phyloP scores from a whole-genome alignment of 176 grass and related monocot genomes.

The Bothriochloa decipiens region DNA sequence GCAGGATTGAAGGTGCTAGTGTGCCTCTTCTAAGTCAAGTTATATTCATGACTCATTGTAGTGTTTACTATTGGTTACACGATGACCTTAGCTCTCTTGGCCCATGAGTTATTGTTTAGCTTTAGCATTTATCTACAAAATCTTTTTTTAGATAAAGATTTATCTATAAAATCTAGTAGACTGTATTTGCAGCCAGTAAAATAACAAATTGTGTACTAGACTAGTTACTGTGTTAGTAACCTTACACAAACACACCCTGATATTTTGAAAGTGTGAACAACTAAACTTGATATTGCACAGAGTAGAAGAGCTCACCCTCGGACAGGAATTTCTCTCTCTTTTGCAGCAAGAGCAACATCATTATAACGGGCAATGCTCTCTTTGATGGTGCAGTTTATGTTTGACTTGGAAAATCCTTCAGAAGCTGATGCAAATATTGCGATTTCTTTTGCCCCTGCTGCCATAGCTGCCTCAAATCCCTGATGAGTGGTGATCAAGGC shows the following conservation, averaged over 20 bases:
- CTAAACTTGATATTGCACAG: neutral
- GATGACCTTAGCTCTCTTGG: neutral
- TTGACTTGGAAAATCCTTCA: slow-evolving; percentile 91
- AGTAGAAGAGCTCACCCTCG: slow-evolving; percentile 71
- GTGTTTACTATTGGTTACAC: neutral
- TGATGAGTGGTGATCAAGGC: slow-evolving; percentile 49
- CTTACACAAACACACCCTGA: neutral
- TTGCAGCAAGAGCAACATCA: slow-evolving; percentile 79
- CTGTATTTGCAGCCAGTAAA: neutral
- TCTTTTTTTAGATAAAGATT: neutral
- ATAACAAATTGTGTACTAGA: neutral
- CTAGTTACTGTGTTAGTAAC: neutral
- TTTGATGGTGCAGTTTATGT: slow-evolving; percentile 91
- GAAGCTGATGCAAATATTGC: slow-evolving; percentile 94
- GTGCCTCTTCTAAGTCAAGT: slow-evolving; percentile 5
- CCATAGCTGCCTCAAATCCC: slow-evolving; percentile 90
- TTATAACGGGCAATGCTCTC: slow-evolving; percentile 87
- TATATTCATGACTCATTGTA: neutral
- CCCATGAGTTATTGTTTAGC: neutral
- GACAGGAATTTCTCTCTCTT: slow-evolving; percentile 62
- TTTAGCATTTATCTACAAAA: neutral
- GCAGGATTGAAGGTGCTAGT: neutral
- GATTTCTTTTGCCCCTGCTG: slow-evolving; percentile 87
- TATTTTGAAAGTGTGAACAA: neutral
- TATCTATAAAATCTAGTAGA: neutral